Percentiles rank a stretch among this genome's conserved stretches.
Conservation (phyloP, 345 rosid genomes). For the Eucalyptus cloeziana region DNA sequence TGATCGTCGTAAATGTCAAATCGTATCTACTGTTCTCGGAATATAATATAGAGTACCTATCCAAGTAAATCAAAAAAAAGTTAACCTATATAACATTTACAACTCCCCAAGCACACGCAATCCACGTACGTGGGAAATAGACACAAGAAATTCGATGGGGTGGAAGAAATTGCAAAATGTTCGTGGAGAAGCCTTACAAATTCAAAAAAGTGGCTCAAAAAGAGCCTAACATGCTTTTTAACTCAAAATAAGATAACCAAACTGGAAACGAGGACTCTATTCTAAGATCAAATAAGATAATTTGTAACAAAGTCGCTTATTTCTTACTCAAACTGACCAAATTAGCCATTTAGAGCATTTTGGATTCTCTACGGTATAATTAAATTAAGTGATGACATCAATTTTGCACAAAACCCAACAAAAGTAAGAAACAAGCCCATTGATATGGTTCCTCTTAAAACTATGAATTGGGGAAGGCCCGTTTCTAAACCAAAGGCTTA, state of each 20-base stretch:
- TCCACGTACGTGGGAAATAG: too few relatives aligned
- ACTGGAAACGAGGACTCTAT: too few relatives aligned
- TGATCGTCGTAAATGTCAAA: background rate
- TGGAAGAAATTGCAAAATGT: too few relatives aligned
- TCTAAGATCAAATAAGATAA: background rate
- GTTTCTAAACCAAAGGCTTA: background rate
- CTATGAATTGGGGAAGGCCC: background rate
- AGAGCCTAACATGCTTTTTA: too few relatives aligned
- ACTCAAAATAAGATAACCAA: too few relatives aligned
- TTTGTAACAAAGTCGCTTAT: background rate
- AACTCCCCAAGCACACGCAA: too few relatives aligned
- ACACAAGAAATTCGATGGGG: background rate
- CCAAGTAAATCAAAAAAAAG: background rate
- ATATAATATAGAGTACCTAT: background rate
- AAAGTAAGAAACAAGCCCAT: background rate
- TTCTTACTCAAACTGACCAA: background rate
- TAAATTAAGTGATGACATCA: background rate
- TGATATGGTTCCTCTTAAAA: background rate
- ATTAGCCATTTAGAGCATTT: background rate
- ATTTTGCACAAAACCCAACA: background rate
- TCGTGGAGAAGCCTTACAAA: too few relatives aligned
- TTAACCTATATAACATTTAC: background rate
- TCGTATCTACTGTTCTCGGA: background rate
- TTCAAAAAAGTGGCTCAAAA: too few relatives aligned
- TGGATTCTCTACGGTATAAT: background rate